Conservation (phyloP, 352 stramenopile species). For the Blastocystis sp. region DNA sequence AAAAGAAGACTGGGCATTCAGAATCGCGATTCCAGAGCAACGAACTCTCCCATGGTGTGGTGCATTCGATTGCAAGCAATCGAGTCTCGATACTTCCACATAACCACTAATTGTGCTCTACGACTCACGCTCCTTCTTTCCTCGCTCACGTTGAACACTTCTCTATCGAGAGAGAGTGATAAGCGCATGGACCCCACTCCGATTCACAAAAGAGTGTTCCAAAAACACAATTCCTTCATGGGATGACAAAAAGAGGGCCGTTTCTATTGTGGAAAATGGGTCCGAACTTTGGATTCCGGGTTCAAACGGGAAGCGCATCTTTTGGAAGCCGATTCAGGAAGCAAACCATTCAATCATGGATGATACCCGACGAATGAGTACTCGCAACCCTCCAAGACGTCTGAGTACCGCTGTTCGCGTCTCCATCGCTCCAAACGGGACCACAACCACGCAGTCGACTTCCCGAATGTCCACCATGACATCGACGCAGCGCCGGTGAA, state of each 20-base stretch:
- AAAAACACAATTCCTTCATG: background rate
- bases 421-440: slow-evolving; percentile 30
- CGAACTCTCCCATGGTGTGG: background rate
- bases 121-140: background rate
- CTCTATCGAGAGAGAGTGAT: background rate
- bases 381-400: slow-evolving; percentile 24
- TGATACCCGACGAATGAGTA: slow-evolving; percentile 15
- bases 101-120: slow-evolving; percentile 10
- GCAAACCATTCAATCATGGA: slow-evolving; percentile 17
- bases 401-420: slow-evolving; percentile 31
- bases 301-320: background rate
- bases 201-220: background rate
- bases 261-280: background rate
- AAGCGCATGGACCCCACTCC: background rate
- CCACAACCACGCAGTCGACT: background rate
- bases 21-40: background rate
- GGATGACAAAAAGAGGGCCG: background rate
- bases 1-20: slow-evolving; percentile 14
- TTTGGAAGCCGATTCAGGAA: background rate
- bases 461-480: slow-evolving; percentile 26
- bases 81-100: background rate
- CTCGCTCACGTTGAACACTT: background rate
- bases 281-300: background rate
- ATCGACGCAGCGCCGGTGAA: slow-evolving; percentile 24
- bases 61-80: background rate